Base-by-base conservation (phyloP, 352 stramenopile genomes). In the Globisporangium cylindrosporum region DNA sequence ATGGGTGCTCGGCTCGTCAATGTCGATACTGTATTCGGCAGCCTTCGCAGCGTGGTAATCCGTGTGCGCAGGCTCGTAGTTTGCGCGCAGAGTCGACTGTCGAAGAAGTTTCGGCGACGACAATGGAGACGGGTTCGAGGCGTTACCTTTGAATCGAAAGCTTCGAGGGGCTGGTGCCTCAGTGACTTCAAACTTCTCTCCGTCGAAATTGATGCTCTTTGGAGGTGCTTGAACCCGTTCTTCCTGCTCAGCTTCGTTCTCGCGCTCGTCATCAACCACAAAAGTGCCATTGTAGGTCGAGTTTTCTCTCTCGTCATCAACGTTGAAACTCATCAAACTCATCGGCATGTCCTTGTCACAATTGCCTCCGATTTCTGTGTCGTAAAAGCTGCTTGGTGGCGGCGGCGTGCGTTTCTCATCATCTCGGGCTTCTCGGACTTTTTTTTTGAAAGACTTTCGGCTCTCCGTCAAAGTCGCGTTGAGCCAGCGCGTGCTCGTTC, bases 31-130 rank as follows among this genome's bases (percentile, higher is more conserved):
- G 55, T 94, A 94, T 61, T 94, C 74, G 0, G 75, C 78, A 46
- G 86, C 84, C 59, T 92, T 91, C 20, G 64, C 88, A 14, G 86
- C 90, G 60, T 92, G 86, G 59, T 94, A 94, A 36, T 89, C 73
- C 3, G 77, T 84, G 46, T 91, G 78, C 6, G 80, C 71, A 9
- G 85, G 84, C 55, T 92, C 86, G 62, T 91, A 91, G 41, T 70
- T 78, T 54, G 84, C 82, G 62, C 86, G 77, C 56, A 92, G 72
- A 14, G 77, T 84, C n/a, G 82, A 91, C 48, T 84, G 78, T 29
- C 64, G 74, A 36, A 83, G 68, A 2, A 78, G 72, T 25, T 69
- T 78, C 2, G 79, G 76, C 4, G 80, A 83, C 34, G 75, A 72
- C 27, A 88, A 54, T 0, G 80, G 67, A 3, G 78, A 79, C 56